Conservation (phyloP, 148 eudicot genomes). For the Selenicereus undatus region DNA sequence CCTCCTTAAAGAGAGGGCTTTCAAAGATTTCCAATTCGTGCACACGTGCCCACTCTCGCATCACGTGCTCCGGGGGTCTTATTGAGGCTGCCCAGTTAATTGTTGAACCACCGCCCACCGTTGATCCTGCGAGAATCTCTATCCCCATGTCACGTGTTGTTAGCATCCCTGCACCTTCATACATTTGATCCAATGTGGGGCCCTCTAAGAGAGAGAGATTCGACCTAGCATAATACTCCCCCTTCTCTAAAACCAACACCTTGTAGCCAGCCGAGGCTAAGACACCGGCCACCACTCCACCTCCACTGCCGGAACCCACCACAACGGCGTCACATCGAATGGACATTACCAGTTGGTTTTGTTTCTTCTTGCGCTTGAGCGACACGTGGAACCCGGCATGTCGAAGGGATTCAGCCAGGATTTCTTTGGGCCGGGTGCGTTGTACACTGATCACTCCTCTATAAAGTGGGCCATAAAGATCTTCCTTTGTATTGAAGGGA, state of each 20-base stretch:
- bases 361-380: constrained; percentile 14
- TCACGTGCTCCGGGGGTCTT: constrained; percentile 52
- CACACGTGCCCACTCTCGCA: constrained; percentile 46
- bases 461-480: constrained; percentile 47
- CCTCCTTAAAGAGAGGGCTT: constrained; percentile 43
- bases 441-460: constrained; percentile 38
- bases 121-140: constrained; percentile 57
- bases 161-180: constrained; percentile 52
- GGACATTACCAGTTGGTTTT: constrained; percentile 16
- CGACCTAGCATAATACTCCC: constrained; percentile 47
- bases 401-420: constrained; percentile 18
- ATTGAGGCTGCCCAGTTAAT: constrained; percentile 79
- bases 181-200: constrained; percentile 52
- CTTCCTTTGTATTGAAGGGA: constrained; percentile 16
- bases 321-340: constrained; percentile 67
- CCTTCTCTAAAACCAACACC: constrained; percentile 75
- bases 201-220: constrained; percentile 72
- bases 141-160: constrained; percentile 43
- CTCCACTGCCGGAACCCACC: constrained; percentile 77
- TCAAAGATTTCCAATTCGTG: constrained; percentile 45
- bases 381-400: constrained; percentile 42
- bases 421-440: constrained; percentile 20
- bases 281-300: constrained; percentile 65
- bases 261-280: constrained; percentile 68
- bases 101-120: constrained; percentile 76